Evolutionary conservation across 2,329 filamentous ascomycete genomes (phyloP), one percentile per base, ranked within the genome.

Genomic region (Aspergillus sojae): DNA sequence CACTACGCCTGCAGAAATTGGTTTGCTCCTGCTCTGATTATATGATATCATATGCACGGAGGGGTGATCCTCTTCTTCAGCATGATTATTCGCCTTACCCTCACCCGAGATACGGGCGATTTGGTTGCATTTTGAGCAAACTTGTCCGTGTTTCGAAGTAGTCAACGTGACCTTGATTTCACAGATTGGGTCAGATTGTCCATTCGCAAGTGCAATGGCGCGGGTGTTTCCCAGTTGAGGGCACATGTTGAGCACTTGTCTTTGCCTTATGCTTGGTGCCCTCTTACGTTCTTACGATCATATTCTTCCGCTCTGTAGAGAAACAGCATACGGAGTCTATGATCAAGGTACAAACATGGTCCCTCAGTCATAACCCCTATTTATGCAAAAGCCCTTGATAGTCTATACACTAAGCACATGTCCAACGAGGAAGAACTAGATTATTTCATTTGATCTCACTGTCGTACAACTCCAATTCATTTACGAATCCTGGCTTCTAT

Each of bases 21-120:
- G 57, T 39, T 60, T 52, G 46, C 48, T 48, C 14, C 36, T 28
- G 5, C 11, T 32, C 28, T 53, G 46, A 45, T 41, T 50, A 56
- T 59, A 52, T 60, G 61, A 62, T 62, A 60, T 56, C 61, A 60
- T 50, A 62, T 60, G 58, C 50, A 60, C 54, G 32, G 52, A 62
- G 16, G 48, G 16, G 14, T 32, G 21, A n/a, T 32, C 26, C 7
- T 52, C 28, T 12, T n/a, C 28, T n/a, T 32, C 19, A 53, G 48
- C 55, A 57, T 39, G 32, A 16, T 4, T 46, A 12, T 48, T 58
- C n/a, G 30, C 30, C 19, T 48, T 34, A 32, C 23, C n/a, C 10
- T 28, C 23, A 28, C 14, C 11, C 39, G 3, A n/a, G 16, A 19
- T 41, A 6, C 19, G 39, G 19, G 19, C 14, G 39, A n/a, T 41